Percentiles rank a stretch among this genome's conserved stretches.
These are phyloP conservation scores for Penicillium alfredii DNA, from an alignment of 495 filamentous ascomycete genomes.

Conservation along the genomic window DNA sequence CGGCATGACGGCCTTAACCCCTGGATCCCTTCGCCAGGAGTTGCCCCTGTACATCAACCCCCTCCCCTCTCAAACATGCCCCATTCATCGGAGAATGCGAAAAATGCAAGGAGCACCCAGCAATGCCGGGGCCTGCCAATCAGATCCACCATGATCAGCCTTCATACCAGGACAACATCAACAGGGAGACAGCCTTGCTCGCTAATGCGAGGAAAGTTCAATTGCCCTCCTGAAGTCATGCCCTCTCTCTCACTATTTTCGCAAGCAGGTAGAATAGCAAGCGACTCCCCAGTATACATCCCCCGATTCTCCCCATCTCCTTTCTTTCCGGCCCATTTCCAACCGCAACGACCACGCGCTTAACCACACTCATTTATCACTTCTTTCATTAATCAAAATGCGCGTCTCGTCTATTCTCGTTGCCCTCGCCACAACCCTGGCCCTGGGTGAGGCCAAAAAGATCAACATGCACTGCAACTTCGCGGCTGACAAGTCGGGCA, in stretches of 20 bases:
- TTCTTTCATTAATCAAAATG: slow-evolving; percentile 21
- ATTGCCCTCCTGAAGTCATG: too few species aligned
- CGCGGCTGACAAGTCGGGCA: slow-evolving; percentile 28
- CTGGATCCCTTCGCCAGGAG: too few species aligned
- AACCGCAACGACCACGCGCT: background rate
- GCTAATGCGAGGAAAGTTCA: too few species aligned
- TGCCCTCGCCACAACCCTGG: slow-evolving; percentile 16
- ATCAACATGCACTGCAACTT: slow-evolving; percentile 32
- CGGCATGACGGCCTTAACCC: too few species aligned
- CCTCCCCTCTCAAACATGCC: too few species aligned
- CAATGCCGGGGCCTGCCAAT: too few species aligned
- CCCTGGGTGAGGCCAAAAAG: slow-evolving; percentile 19
- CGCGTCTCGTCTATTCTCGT: slow-evolving; percentile 22
- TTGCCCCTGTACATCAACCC: too few species aligned
- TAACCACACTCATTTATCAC: background rate
- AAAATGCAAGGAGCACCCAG: background rate
- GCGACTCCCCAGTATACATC: slow-evolving; percentile 8
- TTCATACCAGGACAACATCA: slow-evolving; percentile 11
- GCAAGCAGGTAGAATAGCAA: too few species aligned
- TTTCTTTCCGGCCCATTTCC: background rate
- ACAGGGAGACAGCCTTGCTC: slow-evolving; percentile 1
- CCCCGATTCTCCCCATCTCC: slow-evolving; percentile 1
- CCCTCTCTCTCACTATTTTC: too few species aligned
- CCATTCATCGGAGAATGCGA: background rate
- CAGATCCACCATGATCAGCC: background rate